Conservation (phyloP, 495 filamentous ascomycete species). For the Rusavskia elegans region DNA sequence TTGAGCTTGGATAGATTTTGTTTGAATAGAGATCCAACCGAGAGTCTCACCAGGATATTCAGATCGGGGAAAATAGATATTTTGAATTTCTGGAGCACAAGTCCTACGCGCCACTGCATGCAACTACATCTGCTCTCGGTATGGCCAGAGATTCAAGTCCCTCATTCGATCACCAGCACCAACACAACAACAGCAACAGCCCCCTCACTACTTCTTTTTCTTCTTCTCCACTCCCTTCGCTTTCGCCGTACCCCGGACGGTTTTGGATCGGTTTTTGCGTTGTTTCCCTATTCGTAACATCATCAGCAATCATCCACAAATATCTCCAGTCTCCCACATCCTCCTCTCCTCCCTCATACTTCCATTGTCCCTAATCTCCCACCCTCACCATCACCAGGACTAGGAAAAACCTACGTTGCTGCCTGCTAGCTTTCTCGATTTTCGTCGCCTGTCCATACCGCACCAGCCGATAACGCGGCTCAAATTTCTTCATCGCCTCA, state of each 20-base stretch:
- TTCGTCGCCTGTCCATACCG: constrained; percentile 79
- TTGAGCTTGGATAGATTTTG: too few species aligned
- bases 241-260: constrained; percentile 86
- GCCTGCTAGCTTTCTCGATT: constrained; percentile 90
- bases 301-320: neutral
- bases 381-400: neutral
- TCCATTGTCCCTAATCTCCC: neutral
- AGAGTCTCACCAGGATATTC: neutral
- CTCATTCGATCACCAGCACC: constrained; percentile 12
- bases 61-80: too few species aligned
- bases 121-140: neutral
- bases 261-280: constrained; percentile 99
- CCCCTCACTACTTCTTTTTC: constrained; percentile 30
- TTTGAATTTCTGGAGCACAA: neutral
- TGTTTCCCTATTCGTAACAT: constrained; percentile 72
- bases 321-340: neutral
- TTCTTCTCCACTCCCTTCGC: constrained; percentile 73
- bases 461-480: constrained; percentile 93
- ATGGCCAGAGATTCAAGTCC: neutral
- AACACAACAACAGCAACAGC: neutral
- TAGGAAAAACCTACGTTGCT: constrained; percentile 66
- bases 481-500: constrained; percentile 99
- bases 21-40: too few species aligned
- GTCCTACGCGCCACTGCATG: neutral
- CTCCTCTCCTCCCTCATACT: neutral